phyloP scores from a whole-genome alignment of 768 basidiomycete genomes.

The Pulveroboletus sp. region DNA sequence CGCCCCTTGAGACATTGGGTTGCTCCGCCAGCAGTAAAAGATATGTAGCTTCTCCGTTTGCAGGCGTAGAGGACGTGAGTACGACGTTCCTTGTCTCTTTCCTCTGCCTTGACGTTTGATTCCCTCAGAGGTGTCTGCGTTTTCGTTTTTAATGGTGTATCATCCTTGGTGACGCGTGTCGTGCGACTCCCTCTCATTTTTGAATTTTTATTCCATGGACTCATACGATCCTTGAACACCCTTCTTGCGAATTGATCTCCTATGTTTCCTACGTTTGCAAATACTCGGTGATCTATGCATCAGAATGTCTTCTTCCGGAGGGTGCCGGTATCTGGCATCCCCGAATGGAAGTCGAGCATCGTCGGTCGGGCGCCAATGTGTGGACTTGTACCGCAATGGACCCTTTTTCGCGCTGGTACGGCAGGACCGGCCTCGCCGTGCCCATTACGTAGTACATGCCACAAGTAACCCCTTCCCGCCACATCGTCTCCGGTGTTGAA shows the following conservation, averaged over 20 bases:
- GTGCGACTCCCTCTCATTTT: not conserved
- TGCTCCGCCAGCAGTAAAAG: slow-evolving; percentile 23
- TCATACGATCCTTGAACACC: not conserved
- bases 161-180: not conserved
- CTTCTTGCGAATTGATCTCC: slow-evolving; percentile 1
- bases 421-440: no score
- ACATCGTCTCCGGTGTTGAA: no score
- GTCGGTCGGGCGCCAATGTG: no score
- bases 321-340: not conserved
- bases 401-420: no score
- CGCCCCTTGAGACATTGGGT: slow-evolving; percentile 21
- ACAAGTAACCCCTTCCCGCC: no score
- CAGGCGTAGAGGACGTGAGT: slow-evolving; percentile 13
- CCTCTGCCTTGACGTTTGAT: slow-evolving; percentile 3
- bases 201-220: not conserved
- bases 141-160: slow-evolving; percentile 9
- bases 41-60: slow-evolving; percentile 14
- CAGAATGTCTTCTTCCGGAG: not conserved
- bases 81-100: no score
- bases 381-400: no score
- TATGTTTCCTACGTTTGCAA: not conserved
- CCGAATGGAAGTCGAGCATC: not conserved
- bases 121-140: not conserved
- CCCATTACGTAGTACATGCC: no score
- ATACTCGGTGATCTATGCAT: slow-evolving; percentile 12